Conservation (phyloP, 306 rosid genomes). For the Senna tora region DNA sequence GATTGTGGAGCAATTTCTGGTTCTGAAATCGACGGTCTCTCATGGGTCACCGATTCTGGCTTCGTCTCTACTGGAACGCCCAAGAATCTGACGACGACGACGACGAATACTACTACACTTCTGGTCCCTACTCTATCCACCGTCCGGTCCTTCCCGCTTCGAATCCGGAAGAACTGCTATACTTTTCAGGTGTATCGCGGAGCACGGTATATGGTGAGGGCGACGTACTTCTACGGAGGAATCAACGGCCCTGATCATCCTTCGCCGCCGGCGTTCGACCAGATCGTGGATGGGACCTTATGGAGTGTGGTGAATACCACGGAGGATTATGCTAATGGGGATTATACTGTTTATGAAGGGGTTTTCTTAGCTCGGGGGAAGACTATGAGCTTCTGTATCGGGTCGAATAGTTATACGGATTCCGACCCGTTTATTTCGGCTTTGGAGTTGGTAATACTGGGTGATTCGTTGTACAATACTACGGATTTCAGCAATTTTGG, state of each 20-base stretch:
- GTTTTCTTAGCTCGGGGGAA: slow-evolving; percentile 72
- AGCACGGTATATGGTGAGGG: slow-evolving; percentile 67
- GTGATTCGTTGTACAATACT: slow-evolving; percentile 64
- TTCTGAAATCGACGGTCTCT: slow-evolving; percentile 45
- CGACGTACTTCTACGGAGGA: slow-evolving; percentile 79
- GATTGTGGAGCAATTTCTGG: slow-evolving; percentile 58
- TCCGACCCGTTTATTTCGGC: slow-evolving; percentile 93
- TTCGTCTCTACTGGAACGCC: slow-evolving; percentile 58
- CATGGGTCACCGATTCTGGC: slow-evolving; percentile 61
- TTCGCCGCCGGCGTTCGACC: slow-evolving; percentile 87
- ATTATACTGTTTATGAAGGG: slow-evolving; percentile 67
- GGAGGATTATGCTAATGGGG: slow-evolving; percentile 46
- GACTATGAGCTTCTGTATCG: slow-evolving; percentile 71
- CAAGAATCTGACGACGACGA: slow-evolving; percentile 46
- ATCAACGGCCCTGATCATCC: slow-evolving; percentile 52
- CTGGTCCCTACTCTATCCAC: slow-evolving; percentile 54
- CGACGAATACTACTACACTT: slow-evolving; percentile 35
- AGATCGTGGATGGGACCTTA: slow-evolving; percentile 81
- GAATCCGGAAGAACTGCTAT: slow-evolving; percentile 68
- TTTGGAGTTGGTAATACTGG: slow-evolving; percentile 66
- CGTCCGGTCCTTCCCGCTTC: slow-evolving; percentile 66
- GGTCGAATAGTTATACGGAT: slow-evolving; percentile 65
- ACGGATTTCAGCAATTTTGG: slow-evolving; percentile 59
- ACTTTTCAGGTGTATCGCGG: slow-evolving; percentile 54
- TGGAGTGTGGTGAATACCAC: slow-evolving; percentile 87